These are phyloP conservation scores for Climacium dendroides DNA, from an alignment of 225 moss, liverwort and hornwort species.

Conservation along the genomic window DNA sequence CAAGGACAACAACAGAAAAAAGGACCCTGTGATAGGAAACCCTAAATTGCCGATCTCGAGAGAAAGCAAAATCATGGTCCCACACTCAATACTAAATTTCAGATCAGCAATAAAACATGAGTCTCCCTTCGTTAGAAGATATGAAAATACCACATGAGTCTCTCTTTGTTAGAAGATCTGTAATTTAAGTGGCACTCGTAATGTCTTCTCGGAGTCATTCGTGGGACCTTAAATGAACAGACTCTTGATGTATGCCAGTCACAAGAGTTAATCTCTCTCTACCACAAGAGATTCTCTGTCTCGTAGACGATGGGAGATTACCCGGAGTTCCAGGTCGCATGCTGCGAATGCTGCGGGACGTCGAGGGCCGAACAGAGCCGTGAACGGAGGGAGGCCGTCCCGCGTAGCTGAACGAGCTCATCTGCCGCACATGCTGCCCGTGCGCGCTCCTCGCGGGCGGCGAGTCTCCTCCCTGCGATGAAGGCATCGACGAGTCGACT, in stretches of 20 bases:
- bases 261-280: neutral
- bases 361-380: slow-evolving; percentile 25
- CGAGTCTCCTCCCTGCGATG: neutral
- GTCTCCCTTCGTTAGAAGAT: neutral
- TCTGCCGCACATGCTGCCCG: slow-evolving; percentile 3
- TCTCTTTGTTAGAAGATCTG: neutral
- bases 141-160: neutral
- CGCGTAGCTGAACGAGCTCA: slow-evolving; percentile 5
- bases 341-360: slow-evolving; percentile 1
- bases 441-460: neutral
- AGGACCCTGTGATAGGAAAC: neutral
- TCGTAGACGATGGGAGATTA: neutral
- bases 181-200: neutral
- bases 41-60: neutral
- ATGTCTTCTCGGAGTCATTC: neutral
- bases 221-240: neutral
- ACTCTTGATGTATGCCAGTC: neutral
- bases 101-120: neutral
- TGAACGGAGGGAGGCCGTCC: slow-evolving; percentile 29
- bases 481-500: neutral
- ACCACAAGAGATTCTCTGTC: neutral
- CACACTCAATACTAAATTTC: neutral
- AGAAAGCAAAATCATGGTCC: neutral
- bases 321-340: slow-evolving; percentile 22
- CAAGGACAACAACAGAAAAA: neutral